Conservation (phyloP, 345 rosid genomes). For the Nephelium lappaceum region DNA sequence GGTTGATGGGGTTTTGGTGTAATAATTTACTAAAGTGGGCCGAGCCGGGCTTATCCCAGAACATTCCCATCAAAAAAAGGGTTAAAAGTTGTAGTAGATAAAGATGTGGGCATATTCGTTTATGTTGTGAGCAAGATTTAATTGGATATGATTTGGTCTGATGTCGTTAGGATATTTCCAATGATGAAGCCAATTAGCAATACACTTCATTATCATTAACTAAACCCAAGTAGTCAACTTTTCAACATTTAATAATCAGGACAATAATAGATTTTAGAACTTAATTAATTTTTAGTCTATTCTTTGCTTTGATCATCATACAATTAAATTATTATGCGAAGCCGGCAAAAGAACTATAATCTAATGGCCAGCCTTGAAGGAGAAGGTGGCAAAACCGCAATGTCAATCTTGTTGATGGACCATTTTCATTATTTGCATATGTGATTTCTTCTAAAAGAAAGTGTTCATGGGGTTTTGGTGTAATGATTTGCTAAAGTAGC, state of each 20-base stretch:
- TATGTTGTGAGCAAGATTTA: background rate
- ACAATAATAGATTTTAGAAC: background rate
- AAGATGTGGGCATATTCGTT: too few species aligned
- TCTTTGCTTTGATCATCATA: slow-evolving; percentile 32
- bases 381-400: background rate
- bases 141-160: background rate
- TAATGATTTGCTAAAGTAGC: background rate
- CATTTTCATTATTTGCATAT: background rate
- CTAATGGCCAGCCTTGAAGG: slow-evolving; percentile 31
- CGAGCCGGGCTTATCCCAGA: too few species aligned
- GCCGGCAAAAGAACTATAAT: slow-evolving; percentile 33
- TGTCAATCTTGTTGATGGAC: background rate
- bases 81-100: too few species aligned
- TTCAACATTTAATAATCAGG: background rate
- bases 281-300: slow-evolving; percentile 11
- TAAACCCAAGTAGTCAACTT: background rate
- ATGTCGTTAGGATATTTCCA: background rate
- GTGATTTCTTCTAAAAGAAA: background rate
- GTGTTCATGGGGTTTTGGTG: background rate
- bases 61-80: too few species aligned
- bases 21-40: background rate
- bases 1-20: background rate
- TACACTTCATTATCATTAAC: background rate
- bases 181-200: background rate
- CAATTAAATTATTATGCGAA: background rate